These are phyloP conservation scores for Cylindrotheca closterium DNA, from an alignment of 108 stramenopile species.

Conservation along the genomic window DNA sequence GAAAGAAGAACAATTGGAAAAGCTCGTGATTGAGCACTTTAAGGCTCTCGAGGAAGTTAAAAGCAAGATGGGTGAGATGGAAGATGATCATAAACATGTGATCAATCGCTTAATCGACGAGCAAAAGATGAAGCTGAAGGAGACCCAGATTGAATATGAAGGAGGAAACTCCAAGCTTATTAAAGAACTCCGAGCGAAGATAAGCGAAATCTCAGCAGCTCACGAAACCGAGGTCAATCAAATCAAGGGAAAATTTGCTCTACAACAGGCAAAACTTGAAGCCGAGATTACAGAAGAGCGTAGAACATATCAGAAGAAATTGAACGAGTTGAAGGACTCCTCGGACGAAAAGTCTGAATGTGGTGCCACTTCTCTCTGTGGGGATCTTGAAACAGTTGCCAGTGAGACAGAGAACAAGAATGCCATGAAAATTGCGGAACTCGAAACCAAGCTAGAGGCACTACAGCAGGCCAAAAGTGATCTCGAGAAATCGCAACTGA, in stretches of 20 bases:
- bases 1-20: slow-evolving; percentile 60
- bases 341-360: too few relatives aligned
- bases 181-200: slow-evolving; percentile 10
- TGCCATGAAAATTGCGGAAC: too few relatives aligned
- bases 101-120: slow-evolving; percentile 79
- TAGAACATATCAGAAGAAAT: too few relatives aligned
- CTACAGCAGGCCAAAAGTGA: too few relatives aligned
- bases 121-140: slow-evolving; percentile 50
- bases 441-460: too few relatives aligned
- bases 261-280: slow-evolving; percentile 8
- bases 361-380: too few relatives aligned
- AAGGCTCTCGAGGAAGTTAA: slow-evolving; percentile 75
- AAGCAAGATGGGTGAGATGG: slow-evolving; percentile 59
- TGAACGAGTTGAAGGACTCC: too few relatives aligned
- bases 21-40: slow-evolving; percentile 80
- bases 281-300: too few relatives aligned
- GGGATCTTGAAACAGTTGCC: too few relatives aligned
- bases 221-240: slow-evolving; percentile 7
- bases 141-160: neutral
- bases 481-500: too few relatives aligned
- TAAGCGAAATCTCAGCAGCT: slow-evolving; percentile 12
- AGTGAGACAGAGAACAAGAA: too few relatives aligned
- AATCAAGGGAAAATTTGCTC: slow-evolving; percentile 6
- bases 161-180: slow-evolving; percentile 7
- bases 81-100: slow-evolving; percentile 73